Conservation (phyloP, 192 early-diverging fungal genomes). For the Endogone sp. region DNA sequence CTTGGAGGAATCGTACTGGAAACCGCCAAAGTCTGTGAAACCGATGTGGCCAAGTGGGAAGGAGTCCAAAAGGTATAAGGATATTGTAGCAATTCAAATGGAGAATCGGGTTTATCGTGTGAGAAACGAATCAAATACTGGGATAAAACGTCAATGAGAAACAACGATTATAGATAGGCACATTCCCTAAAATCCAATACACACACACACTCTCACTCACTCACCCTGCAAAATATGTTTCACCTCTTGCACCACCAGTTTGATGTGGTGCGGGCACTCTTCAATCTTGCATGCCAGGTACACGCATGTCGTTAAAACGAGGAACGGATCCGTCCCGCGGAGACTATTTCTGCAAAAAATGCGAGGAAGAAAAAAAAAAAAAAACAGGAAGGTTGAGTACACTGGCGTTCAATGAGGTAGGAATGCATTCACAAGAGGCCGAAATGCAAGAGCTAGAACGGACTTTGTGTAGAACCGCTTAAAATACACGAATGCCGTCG, state of each 20-base stretch:
- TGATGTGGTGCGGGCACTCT: constrained; percentile 67
- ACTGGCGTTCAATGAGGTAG: no score
- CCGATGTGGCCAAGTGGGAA: neutral
- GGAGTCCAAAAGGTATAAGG: no score
- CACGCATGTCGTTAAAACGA: constrained; percentile 77
- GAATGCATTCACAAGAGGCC: no score
- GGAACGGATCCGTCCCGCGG: constrained; percentile 68
- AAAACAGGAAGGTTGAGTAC: neutral
- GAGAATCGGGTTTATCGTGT: no score
- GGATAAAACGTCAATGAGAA: neutral
- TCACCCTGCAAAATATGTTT: constrained; percentile 35
- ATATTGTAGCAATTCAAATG: no score
- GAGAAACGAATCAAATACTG: neutral
- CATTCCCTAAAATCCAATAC: no score
- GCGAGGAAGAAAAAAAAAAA: neutral
- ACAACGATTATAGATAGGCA: no score
- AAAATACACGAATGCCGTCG: constrained; percentile 83
- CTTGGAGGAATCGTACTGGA: constrained; percentile 65
- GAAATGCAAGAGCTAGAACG: constrained; percentile 12
- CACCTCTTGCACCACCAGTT: constrained; percentile 49
- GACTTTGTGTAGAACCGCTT: constrained; percentile 88
- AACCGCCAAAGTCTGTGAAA: constrained; percentile 40
- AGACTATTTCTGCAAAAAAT: constrained; percentile 61
- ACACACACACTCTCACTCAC: neutral
- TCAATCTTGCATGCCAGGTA: constrained; percentile 91